A percentile compares a stretch with the other conserved stretches of the same genome.
phyloP scores from a whole-genome alignment of 371 early-diverging fungal species.

The Mucor velutinosus region DNA sequence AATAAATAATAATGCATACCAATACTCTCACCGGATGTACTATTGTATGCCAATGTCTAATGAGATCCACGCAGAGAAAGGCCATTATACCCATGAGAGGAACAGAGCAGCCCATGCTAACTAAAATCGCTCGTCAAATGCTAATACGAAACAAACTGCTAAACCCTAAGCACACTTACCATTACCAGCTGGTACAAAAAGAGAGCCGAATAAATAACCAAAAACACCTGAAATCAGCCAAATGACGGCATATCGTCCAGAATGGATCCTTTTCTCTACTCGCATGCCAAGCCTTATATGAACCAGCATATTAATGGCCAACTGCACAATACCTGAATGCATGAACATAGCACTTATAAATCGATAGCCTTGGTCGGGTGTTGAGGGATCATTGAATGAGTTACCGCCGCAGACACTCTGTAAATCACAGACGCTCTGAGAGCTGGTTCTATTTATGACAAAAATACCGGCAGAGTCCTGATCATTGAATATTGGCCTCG shows the following conservation, averaged over 20 bases:
- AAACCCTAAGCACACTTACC: conserved; percentile 28
- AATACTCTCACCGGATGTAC: conserved; percentile 11
- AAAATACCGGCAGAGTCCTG: background rate
- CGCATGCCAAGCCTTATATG: conserved; percentile 64
- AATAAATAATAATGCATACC: background rate
- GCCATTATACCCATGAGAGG: conserved; percentile 76
- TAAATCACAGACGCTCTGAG: background rate
- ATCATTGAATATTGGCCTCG: background rate
- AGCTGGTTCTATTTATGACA: background rate
- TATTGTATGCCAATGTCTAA: conserved; percentile 66
- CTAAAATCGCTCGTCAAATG: conserved; percentile 17
- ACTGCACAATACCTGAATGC: conserved; percentile 77
- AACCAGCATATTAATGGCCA: conserved; percentile 64
- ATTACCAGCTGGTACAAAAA: conserved; percentile 53
- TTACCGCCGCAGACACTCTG: conserved; percentile 12
- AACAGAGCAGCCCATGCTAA: conserved; percentile 76
- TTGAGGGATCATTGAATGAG: conserved; percentile 22
- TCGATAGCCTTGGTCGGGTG: conserved; percentile 74
- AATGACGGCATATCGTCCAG: conserved; percentile 65
- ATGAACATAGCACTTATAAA: conserved; percentile 76
- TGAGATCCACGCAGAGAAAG: conserved; percentile 66
- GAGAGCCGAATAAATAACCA: conserved; percentile 76
- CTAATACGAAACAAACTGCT: too few relatives aligned
- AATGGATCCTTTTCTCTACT: conserved; percentile 71
- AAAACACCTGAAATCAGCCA: conserved; percentile 71